phyloP scores from a whole-genome alignment of 495 filamentous ascomycete species.

The Cenococcum geophilum region DNA sequence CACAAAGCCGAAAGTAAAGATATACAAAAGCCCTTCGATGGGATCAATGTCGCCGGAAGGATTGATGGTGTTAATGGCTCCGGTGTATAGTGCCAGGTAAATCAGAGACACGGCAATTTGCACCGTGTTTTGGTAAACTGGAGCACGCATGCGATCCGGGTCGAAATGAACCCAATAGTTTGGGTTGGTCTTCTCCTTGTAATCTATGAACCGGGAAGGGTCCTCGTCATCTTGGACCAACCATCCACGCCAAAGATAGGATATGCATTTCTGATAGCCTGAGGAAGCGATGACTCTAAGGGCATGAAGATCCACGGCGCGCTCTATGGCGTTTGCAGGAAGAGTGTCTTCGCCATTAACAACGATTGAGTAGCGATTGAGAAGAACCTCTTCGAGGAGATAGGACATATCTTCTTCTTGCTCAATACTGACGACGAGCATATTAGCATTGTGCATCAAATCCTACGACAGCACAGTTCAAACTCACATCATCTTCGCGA shows the following conservation, averaged over 20 bases:
- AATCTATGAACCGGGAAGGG: constrained; percentile 77
- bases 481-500: constrained; percentile 69
- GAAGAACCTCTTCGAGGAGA: constrained; percentile 72
- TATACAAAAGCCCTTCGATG: constrained; percentile 78
- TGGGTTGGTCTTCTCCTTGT: constrained; percentile 66
- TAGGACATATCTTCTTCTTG: constrained; percentile 66
- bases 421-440: constrained; percentile 53
- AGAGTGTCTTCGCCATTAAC: constrained; percentile 61
- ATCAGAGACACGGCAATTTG: constrained; percentile 79
- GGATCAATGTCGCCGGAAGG: constrained; percentile 69
- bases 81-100: constrained; percentile 79
- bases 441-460: too few species aligned
- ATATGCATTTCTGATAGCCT: constrained; percentile 93
- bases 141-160: constrained; percentile 87
- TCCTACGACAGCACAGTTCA: too few species aligned
- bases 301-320: constrained; percentile 87
- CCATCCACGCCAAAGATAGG: constrained; percentile 91
- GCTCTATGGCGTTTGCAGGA: constrained; percentile 82
- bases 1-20: constrained; percentile 89
- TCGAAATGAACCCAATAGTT: constrained; percentile 76
- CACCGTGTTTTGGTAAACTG: constrained; percentile 82
- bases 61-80: constrained; percentile 89
- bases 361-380: constrained; percentile 84
- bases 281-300: constrained; percentile 78
- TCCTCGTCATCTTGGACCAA: constrained; percentile 89